Evolutionary conservation across 441 rosid genomes (phyloP), one percentile per base, ranked within the genome.

Genomic region (Brassica hybrid): DNA sequence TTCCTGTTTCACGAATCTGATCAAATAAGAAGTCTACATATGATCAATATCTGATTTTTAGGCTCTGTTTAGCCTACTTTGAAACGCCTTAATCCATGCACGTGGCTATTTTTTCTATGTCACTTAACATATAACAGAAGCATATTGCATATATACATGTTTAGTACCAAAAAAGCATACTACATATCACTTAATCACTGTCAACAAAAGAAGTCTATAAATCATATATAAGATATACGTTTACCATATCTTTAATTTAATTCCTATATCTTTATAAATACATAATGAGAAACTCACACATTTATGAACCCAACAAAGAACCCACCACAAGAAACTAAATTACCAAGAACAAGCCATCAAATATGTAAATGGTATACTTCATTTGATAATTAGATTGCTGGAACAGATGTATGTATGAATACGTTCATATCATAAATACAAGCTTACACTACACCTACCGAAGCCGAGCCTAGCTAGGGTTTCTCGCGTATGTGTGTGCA

Each of bases 401-500:
- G 3, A 62, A 65, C 12, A 65, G 13, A 64, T 61, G 67, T 18
- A 14, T 50, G 16, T 72, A 32, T 7, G 9, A 61, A 30, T 7
- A 25, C 12, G 30, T 73, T 30, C 34, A 30, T 25, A 25, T 12
- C 32, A 52, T 25, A 71, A 9, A 11, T 63, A 12, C 16, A 63
- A 5, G 19, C 27, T 52, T 34, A 34, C 38, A 34, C 38, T 36
- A 50, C 65, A 41, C 27, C 61, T 30, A 58, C 18, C 32, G 12
- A 45, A 72, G 19, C 23, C 23, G n/a, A 67, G 23, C n/a, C 73
- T 70, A 76, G 75, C 21, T 18, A 6, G 34, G 34, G 34, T 6
- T 7, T 34, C 38, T 34, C 38, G 38, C 38, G 38, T 34, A 34
- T 6, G 38, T 16, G 12, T 10, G 43, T 61, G 18, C 11, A 57